Conservation (phyloP, 306 rosid genomes). For the Hippophae rhamnoides region DNA sequence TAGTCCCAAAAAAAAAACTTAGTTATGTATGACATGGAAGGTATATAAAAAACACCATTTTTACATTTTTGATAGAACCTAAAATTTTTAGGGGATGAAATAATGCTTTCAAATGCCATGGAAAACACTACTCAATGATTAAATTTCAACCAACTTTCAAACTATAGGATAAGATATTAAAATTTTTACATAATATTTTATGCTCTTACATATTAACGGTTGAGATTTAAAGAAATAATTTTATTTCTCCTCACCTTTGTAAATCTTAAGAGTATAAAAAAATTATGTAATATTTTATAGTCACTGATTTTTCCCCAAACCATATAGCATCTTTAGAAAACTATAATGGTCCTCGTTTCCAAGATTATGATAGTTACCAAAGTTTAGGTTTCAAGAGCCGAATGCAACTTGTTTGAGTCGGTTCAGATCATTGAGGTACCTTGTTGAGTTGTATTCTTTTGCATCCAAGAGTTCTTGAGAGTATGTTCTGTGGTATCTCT, state of each 20-base stretch:
- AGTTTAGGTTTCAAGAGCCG: constrained; percentile 19
- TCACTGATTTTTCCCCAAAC: no score
- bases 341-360: background rate
- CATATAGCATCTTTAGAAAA: background rate
- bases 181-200: background rate
- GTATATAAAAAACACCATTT: no score
- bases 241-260: no score
- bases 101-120: constrained; percentile 18
- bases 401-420: constrained; percentile 46
- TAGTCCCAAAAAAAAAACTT: no score
- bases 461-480: constrained; percentile 71
- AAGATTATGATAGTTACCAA: background rate
- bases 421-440: constrained; percentile 47
- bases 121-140: constrained; percentile 3
- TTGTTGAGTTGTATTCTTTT: constrained; percentile 78
- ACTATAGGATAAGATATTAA: no score
- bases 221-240: no score
- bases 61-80: no score
- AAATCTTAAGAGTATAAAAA: no score
- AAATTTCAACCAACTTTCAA: background rate
- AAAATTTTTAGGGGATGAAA: background rate
- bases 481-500: constrained; percentile 47
- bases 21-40: no score
- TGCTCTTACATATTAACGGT: no score
- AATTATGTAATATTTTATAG: no score